Evolutionary conservation across 441 rosid species (phyloP).

Genomic region (Adansonia grandidieri): DNA sequence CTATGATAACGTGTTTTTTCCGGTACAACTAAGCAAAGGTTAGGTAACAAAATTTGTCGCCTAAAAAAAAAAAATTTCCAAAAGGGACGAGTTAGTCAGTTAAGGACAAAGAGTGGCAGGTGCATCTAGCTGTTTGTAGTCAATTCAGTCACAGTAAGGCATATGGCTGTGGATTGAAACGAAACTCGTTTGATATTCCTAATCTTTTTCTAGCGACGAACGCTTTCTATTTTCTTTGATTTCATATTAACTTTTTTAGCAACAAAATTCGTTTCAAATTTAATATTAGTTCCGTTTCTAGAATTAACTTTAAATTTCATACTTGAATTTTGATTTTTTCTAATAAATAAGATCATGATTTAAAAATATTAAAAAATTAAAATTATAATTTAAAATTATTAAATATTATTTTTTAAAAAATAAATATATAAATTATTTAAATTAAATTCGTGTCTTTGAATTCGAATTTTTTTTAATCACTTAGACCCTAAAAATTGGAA

Average conservation of each 20-base stretch:
- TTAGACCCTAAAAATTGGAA: too few relatives aligned
- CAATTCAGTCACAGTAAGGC: not conserved
- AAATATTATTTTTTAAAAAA: too few relatives aligned
- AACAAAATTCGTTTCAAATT: not conserved
- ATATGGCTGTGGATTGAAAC: not conserved
- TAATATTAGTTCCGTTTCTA: not conserved
- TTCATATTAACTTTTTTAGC: not conserved
- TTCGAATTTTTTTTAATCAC: too few relatives aligned
- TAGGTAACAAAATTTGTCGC: not conserved
- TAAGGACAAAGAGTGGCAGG: not conserved
- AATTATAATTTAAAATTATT: too few relatives aligned
- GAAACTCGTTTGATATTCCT: not conserved
- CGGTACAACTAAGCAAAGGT: not conserved
- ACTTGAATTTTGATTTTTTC: not conserved
- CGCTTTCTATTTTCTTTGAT: not conserved
- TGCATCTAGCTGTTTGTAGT: not conserved
- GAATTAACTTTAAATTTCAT: not conserved
- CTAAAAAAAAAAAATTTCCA: not conserved
- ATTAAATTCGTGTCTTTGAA: too few relatives aligned
- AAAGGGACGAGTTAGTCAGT: not conserved
- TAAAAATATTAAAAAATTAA: too few relatives aligned
- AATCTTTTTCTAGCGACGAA: not conserved
- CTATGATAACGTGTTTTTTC: not conserved
- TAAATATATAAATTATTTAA: too few relatives aligned
- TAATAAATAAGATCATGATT: too few relatives aligned